Conservation (phyloP, 116 monocot species). For the Iris pallida region DNA sequence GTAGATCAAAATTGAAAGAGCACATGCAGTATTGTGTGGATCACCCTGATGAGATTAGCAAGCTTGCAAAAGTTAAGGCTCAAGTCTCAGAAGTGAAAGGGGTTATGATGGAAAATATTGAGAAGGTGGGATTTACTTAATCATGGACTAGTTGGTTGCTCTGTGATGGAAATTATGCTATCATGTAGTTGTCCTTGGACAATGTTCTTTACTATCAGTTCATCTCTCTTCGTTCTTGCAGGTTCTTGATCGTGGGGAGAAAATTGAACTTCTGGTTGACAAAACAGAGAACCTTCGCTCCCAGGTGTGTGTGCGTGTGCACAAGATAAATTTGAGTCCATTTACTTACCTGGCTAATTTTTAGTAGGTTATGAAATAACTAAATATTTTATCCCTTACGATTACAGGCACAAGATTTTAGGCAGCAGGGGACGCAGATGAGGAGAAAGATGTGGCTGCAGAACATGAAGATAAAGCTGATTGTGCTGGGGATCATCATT, state of each 20-base stretch:
- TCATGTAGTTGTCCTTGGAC: too few relatives aligned
- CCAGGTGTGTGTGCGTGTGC: slow-evolving; percentile 2
- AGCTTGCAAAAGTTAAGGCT: slow-evolving; percentile 21
- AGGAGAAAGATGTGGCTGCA: slow-evolving; percentile 31
- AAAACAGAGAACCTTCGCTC: slow-evolving; percentile 20
- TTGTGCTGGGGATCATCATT: slow-evolving; percentile 25
- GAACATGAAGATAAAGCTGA: slow-evolving; percentile 32
- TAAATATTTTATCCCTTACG: too few relatives aligned
- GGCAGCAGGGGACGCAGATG: slow-evolving; percentile 30
- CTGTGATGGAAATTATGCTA: too few relatives aligned
- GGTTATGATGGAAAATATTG: slow-evolving; percentile 27
- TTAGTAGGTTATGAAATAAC: too few relatives aligned
- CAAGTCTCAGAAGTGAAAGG: slow-evolving; percentile 24
- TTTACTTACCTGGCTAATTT: too few relatives aligned
- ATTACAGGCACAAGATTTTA: slow-evolving; percentile 28
- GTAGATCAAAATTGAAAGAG: slow-evolving; percentile 12
- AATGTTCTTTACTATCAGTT: not conserved
- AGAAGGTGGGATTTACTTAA: slow-evolving; percentile 7
- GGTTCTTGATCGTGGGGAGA: slow-evolving; percentile 24
- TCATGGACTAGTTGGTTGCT: too few relatives aligned
- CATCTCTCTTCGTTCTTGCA: not conserved
- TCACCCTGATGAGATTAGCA: slow-evolving; percentile 19
- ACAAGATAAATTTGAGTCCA: too few relatives aligned
- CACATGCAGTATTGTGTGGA: slow-evolving; percentile 19
- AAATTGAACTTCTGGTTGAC: slow-evolving; percentile 20